Conservation (phyloP, 176 grass and related monocot species). For the Carex parvula region DNA sequence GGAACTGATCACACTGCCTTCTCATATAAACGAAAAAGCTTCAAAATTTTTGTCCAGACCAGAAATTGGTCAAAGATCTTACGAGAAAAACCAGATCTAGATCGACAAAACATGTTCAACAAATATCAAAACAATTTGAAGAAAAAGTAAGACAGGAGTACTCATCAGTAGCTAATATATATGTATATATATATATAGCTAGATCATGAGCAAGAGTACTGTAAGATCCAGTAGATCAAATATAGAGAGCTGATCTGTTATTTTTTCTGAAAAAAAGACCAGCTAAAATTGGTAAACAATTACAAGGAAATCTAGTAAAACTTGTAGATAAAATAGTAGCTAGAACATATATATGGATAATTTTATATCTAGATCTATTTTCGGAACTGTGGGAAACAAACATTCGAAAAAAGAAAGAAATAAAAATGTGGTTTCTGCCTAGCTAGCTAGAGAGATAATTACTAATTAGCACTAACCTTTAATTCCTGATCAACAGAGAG, state of each 20-base stretch:
- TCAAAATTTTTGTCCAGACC: not conserved
- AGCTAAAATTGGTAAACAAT: conserved; percentile 25
- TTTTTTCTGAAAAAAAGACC: not conserved
- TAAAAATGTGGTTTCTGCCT: not conserved
- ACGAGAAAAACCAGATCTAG: conserved; percentile 18
- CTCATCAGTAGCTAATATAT: not conserved
- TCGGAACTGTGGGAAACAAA: conserved; percentile 9
- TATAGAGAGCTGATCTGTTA: not conserved
- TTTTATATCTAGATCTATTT: conserved; percentile 20
- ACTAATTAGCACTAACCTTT: not conserved
- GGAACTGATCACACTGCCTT: not conserved
- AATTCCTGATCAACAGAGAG: conserved; percentile 1
- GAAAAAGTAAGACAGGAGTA: not conserved
- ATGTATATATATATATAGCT: not conserved
- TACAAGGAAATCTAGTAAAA: conserved; percentile 28
- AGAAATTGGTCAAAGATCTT: not conserved
- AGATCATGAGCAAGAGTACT: not conserved
- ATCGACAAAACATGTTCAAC: not conserved
- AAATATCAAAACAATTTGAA: not conserved
- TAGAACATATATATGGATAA: conserved; percentile 12
- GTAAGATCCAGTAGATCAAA: conserved; percentile 22
- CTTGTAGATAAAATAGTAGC: conserved; percentile 11
- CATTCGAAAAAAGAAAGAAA: conserved; percentile 29
- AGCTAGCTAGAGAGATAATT: not conserved
- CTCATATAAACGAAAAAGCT: not conserved